Evolutionary conservation across 208 protist genomes (phyloP).

Genomic region (Blastocrithidia nonstop): DNA sequence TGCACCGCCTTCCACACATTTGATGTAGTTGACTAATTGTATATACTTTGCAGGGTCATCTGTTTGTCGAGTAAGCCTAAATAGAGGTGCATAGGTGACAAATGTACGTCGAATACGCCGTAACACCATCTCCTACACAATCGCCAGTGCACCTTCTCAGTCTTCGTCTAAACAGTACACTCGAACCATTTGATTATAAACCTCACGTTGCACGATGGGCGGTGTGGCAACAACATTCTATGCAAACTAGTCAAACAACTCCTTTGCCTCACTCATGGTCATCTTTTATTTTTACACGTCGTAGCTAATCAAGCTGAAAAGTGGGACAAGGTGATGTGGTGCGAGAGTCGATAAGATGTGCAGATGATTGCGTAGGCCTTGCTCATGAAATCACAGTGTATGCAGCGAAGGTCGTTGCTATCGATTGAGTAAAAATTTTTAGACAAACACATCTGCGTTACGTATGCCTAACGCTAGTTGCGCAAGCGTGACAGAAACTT

Average conservation of each 20-base stretch:
- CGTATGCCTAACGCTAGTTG: constrained; percentile 69
- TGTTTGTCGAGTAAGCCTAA: constrained; percentile 50
- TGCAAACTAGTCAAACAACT: constrained; percentile 82
- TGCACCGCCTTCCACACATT: constrained; percentile 53
- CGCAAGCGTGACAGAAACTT: constrained; percentile 70
- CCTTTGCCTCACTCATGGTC: constrained; percentile 45
- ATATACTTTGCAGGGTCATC: constrained; percentile 54
- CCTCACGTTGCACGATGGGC: constrained; percentile 76
- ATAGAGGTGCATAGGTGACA: constrained; percentile 82
- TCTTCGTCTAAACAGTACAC: constrained; percentile 64
- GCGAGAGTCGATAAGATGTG: constrained; percentile 65
- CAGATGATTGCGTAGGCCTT: constrained; percentile 47
- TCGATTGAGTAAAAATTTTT: constrained; percentile 60
- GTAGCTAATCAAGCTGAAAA: constrained; percentile 76
- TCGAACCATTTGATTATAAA: constrained; percentile 81
- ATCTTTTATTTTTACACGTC: constrained; percentile 80
- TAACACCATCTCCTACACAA: constrained; percentile 63
- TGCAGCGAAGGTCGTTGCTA: constrained; percentile 70
- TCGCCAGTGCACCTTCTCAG: constrained; percentile 52
- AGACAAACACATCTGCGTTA: constrained; percentile 76
- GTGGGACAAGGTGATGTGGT: constrained; percentile 79
- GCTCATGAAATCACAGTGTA: constrained; percentile 77
- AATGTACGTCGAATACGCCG: constrained; percentile 76
- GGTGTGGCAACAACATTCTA: constrained; percentile 77
- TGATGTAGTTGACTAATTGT: constrained; percentile 54